Conservation (phyloP, 2,329 filamentous ascomycete genomes). For the Cytospora chrysosperma region DNA sequence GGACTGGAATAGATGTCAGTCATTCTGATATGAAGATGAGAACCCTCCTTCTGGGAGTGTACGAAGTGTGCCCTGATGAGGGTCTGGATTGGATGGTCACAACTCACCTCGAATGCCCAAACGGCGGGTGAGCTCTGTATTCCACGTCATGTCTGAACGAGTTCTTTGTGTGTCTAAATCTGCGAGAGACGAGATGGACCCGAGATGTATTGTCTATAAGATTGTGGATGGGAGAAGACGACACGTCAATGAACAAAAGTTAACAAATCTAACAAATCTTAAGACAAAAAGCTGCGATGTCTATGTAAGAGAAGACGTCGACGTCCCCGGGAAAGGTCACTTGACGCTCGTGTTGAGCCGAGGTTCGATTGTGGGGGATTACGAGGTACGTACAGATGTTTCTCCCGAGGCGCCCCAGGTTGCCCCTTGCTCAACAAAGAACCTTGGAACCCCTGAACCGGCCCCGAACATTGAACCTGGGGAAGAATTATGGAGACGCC, state of each 20-base stretch:
- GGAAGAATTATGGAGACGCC: slow-evolving; percentile 4
- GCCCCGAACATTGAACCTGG: slow-evolving; percentile 2
- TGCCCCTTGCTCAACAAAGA: neutral
- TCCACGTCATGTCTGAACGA: slow-evolving; percentile 23
- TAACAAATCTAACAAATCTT: neutral
- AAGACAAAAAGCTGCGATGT: neutral
- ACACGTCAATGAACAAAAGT: neutral
- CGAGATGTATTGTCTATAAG: no score
- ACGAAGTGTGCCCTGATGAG: neutral
- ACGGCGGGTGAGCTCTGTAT: slow-evolving; percentile 24
- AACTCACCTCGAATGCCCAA: slow-evolving; percentile 23
- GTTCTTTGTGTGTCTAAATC: neutral
- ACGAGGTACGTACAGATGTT: neutral
- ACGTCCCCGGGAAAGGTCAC: neutral
- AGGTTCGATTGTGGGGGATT: slow-evolving; percentile 21
- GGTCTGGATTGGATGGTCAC: neutral
- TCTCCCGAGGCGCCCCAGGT: slow-evolving; percentile 4
- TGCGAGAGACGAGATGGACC: neutral
- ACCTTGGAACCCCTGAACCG: slow-evolving; percentile 7
- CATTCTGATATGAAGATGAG: neutral
- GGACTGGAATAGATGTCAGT: slow-evolving; percentile 52
- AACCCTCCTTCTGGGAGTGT: neutral
- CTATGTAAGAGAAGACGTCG: neutral
- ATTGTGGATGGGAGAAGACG: neutral
- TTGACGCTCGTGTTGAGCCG: slow-evolving; percentile 13